These are phyloP conservation scores for Fraxinus velutina DNA, from an alignment of 305 asterid species.

Conservation along the genomic window DNA sequence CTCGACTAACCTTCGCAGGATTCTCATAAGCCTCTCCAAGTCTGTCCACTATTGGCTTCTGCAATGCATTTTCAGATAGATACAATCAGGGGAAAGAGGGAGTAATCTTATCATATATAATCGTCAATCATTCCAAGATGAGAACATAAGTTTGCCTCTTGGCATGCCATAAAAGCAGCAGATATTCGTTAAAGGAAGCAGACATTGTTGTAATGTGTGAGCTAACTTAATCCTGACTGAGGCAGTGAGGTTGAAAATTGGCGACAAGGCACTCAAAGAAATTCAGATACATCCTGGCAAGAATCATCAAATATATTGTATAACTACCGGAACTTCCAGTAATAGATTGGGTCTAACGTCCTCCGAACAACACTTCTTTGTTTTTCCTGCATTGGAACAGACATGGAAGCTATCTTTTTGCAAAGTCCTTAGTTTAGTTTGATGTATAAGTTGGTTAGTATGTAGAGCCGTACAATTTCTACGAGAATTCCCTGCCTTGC, in stretches of 20 bases:
- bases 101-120: background rate
- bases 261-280: background rate
- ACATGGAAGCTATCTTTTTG: background rate
- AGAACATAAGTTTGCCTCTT: background rate
- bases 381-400: background rate
- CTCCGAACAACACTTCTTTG: background rate
- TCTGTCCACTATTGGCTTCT: constrained; percentile 86
- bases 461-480: background rate
- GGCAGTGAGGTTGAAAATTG: constrained; percentile 10
- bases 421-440: background rate
- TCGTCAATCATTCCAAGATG: constrained; percentile 3
- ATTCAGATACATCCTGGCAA: constrained; percentile 12
- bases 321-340: background rate
- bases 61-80: constrained; percentile 27
- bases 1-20: constrained; percentile 58
- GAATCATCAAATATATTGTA: background rate
- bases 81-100: constrained; percentile 15
- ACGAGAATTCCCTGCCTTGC: background rate
- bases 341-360: background rate
- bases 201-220: background rate
- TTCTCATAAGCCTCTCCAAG: constrained; percentile 84
- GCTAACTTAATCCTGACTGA: background rate
- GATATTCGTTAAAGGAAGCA: background rate
- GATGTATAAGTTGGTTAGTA: background rate
- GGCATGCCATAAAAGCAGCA: constrained; percentile 9